Conservation (phyloP, 345 rosid genomes). For the Eucalyptus decipiens region DNA sequence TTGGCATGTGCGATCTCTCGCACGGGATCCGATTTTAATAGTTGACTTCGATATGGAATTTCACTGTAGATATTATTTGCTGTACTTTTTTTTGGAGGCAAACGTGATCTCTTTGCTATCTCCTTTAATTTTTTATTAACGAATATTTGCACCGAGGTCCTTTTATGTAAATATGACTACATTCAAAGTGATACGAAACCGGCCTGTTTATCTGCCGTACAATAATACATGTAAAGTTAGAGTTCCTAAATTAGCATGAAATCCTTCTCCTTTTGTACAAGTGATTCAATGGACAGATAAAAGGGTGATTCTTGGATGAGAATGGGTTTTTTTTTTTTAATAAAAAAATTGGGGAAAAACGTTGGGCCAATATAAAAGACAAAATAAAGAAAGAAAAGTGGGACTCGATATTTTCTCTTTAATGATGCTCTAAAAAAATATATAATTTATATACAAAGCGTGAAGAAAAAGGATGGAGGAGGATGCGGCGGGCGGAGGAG, state of each 20-base stretch:
- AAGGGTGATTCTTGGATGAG: background rate
- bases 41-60: background rate
- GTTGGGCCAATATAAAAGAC: background rate
- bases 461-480: background rate
- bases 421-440: background rate
- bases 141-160: background rate
- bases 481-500: background rate
- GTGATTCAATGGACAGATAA: background rate
- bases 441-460: background rate
- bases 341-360: background rate
- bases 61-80: background rate
- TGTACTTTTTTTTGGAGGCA: background rate
- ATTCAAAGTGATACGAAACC: background rate
- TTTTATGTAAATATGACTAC: background rate
- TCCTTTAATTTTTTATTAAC: background rate
- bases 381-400: background rate
- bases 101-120: accelerated
- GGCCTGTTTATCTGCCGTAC: background rate
- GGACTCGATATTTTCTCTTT: background rate
- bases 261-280: background rate
- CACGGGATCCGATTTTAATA: background rate
- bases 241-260: background rate
- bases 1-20: background rate
- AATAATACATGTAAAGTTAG: background rate
- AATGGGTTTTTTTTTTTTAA: background rate